Percentiles rank a stretch among this genome's conserved stretches.
phyloP scores from a whole-genome alignment of 495 filamentous ascomycete species.

The Immersiella caudata region DNA sequence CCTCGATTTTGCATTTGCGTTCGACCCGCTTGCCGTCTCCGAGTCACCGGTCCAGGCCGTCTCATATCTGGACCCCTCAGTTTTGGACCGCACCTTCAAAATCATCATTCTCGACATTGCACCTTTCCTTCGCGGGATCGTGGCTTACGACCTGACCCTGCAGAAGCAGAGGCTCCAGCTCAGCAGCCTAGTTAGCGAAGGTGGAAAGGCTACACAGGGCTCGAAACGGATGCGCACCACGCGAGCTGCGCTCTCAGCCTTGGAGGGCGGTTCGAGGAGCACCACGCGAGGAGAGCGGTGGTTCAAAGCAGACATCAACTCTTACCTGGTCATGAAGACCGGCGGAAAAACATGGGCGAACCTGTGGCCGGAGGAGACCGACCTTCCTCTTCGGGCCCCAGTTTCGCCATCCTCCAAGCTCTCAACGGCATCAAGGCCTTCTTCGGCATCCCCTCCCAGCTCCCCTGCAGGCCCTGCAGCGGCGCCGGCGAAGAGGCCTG shows the following conservation, averaged over 20 bases:
- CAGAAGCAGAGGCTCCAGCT: conserved; percentile 66
- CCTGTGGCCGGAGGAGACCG: conserved; percentile 34
- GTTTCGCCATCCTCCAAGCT: not conserved
- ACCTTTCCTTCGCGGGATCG: conserved; percentile 81
- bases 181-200: conserved; percentile 61
- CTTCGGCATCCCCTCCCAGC: not conserved
- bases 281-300: conserved; percentile 75
- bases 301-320: conserved; percentile 71
- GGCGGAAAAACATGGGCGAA: conserved; percentile 67
- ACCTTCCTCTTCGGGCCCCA: not conserved
- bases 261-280: conserved; percentile 77
- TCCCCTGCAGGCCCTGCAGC: conserved; percentile 18
- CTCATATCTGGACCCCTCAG: conserved; percentile 57
- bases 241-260: conserved; percentile 75
- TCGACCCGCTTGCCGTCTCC: conserved; percentile 59
- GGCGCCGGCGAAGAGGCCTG: conserved; percentile 12
- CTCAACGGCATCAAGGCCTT: not conserved
- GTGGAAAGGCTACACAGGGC: conserved; percentile 48
- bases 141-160: conserved; percentile 70
- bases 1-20: conserved; percentile 53
- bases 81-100: conserved; percentile 68
- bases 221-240: conserved; percentile 74
- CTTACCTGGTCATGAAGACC: conserved; percentile 64
- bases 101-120: conserved; percentile 75
- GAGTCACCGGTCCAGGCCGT: conserved; percentile 41